Evolutionary conservation across 2,329 filamentous ascomycete genomes (phyloP), one percentile per base, ranked within the genome.

Genomic region (Fusarium euwallaceae): DNA sequence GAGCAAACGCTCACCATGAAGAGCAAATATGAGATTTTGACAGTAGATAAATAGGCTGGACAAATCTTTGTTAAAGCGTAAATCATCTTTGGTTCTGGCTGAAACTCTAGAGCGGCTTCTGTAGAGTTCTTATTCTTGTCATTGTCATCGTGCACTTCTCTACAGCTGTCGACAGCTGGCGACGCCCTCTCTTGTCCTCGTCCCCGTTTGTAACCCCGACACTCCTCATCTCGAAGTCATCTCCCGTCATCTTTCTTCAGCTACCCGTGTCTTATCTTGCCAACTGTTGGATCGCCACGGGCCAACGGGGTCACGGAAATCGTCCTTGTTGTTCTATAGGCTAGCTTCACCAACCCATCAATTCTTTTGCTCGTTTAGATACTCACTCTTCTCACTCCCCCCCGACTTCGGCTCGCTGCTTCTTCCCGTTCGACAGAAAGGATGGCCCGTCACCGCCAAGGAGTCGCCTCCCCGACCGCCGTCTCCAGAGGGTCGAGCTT

Each of bases 191-290:
- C n/a, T 41, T 29, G 17, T 45, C 37, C 68, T 67, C 70, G 69
- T 66, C 32, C 20, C 37, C 68, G 68, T 74, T 74, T 74, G 72
- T 58, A 34, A 53, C 39, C 69, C 22, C 39, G 68, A 73, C 32
- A 61, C 48, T 70, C 51, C 43, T 14, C 22, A 48, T 48, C 22
- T 73, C 43, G 48, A 75, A 74, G 66, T 48, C 69, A 70, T 63
- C 69, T 48, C 60, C 69, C 68, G 72, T 61, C 68, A 1, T 51
- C 45, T 24, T 48, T 24, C 20, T 16, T 51, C 45, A 9, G 45
- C 48, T 39, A 74, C 71, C 71, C 71, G 71, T 72, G 29, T 65
- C 48, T 34, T 64, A 72, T 64, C 61, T 62, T 45, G 32, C n/a
- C 71, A 72, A 56, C 71, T 60, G 71, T 59, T 62, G 48, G 48